These are phyloP conservation scores for Crithidia acanthocephali DNA, from an alignment of 208 protist genomes.

Conservation along the genomic window DNA sequence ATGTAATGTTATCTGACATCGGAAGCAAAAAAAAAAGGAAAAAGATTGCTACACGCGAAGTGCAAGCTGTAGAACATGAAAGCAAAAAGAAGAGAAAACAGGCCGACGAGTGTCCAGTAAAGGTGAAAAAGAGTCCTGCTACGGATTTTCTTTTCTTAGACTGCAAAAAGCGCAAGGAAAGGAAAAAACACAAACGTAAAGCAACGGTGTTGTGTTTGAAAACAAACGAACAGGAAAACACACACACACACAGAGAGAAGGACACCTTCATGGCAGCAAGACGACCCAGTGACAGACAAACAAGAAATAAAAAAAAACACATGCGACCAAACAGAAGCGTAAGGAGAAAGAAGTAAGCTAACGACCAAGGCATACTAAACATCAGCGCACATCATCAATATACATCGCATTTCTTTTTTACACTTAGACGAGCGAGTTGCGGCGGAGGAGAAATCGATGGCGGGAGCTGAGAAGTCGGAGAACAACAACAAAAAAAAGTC, in stretches of 20 bases:
- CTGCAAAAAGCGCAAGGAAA: not conserved
- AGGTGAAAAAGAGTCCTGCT: too few relatives aligned
- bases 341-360: not conserved
- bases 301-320: not conserved
- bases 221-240: not conserved
- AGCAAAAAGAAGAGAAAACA: not conserved
- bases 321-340: not conserved
- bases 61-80: not conserved
- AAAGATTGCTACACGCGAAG: not conserved
- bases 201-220: not conserved
- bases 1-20: not conserved
- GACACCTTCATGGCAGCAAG: not conserved
- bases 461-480: not conserved
- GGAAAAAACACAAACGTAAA: not conserved
- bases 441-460: not conserved
- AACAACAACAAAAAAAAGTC: not conserved
- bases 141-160: too few relatives aligned
- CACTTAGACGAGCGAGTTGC: not conserved
- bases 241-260: not conserved
- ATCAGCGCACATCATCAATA: constrained; percentile 5
- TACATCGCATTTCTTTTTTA: too few relatives aligned
- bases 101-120: too few relatives aligned
- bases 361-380: constrained; percentile 5
- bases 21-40: not conserved
- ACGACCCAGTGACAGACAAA: not conserved